A percentile compares a stretch with the other conserved stretches of the same genome.
Conservation (phyloP, 2,329 filamentous ascomycete genomes). For the Penicillium decumbens region DNA sequence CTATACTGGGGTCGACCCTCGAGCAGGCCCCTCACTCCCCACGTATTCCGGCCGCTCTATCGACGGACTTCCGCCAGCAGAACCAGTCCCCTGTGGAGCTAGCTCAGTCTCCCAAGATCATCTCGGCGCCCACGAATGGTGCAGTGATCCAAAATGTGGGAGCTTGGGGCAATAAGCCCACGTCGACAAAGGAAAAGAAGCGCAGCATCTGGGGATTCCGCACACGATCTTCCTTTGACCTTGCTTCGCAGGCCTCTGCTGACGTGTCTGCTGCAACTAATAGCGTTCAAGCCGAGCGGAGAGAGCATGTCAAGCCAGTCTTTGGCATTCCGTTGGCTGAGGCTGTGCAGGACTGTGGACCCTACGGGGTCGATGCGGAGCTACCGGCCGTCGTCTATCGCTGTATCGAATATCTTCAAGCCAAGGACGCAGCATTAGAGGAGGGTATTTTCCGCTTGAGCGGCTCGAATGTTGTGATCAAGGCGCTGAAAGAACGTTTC, state of each 20-base stretch:
- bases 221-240: slow-evolving; percentile 66
- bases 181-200: slow-evolving; percentile 75
- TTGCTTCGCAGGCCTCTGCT: slow-evolving; percentile 38
- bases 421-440: slow-evolving; percentile 73
- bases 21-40: slow-evolving; percentile 35
- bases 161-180: slow-evolving; percentile 76
- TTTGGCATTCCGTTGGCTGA: slow-evolving; percentile 84
- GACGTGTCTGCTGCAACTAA: slow-evolving; percentile 45
- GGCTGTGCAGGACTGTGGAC: slow-evolving; percentile 75
- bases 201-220: slow-evolving; percentile 62
- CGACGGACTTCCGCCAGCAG: slow-evolving; percentile 28
- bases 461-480: slow-evolving; percentile 94
- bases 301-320: slow-evolving; percentile 61
- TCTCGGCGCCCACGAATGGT: slow-evolving; percentile 81
- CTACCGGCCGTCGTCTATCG: slow-evolving; percentile 91
- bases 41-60: slow-evolving; percentile 28
- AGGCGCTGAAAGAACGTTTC: slow-evolving; percentile 83
- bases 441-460: slow-evolving; percentile 96
- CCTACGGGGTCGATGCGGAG: slow-evolving; percentile 65
- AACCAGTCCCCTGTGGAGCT: slow-evolving; percentile 24
- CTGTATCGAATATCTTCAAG: slow-evolving; percentile 86
- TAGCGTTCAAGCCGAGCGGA: slow-evolving; percentile 43
- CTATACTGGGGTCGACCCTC: slow-evolving; percentile 46
- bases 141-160: slow-evolving; percentile 75
- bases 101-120: slow-evolving; percentile 49